Base-by-base conservation (phyloP, 768 basidiomycete genomes). In the Lenzites betulinus region DNA sequence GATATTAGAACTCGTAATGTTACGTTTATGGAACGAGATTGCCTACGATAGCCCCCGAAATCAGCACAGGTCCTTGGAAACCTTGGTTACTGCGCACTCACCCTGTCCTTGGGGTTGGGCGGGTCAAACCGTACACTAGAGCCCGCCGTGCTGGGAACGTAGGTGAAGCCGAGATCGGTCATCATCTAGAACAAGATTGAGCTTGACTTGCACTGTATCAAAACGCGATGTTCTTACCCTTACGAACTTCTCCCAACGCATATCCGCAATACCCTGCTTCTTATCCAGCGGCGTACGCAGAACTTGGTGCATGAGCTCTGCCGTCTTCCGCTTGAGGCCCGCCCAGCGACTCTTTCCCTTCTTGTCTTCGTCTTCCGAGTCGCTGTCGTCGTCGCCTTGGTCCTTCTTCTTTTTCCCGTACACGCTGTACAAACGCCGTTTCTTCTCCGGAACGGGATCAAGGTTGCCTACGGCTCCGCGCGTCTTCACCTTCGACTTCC, bases 121-220 rank as follows among this genome's bases (percentile, higher is more conserved):
- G 90, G 90, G 71, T 90, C 85, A 67, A 93, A 93, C 38, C 90
- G 82, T 36, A 93, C 91, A 70, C 89, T 89, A 11, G 90, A 92
- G 2, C 91, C 91, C 20, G 90, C 89, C 2, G 89, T 90, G 60
- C 84, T 84, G 5, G 87, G 87, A 68, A 86, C 85, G 64, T 86
- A 87, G 2, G 74, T 74, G 71, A 93, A 93, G 36, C 90, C 90
- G 83, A 93, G 85, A 48, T 88, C 88, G 38, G 77, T 74, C 90
- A 93, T 90, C 38, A 90, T 74, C 90, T 92, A 65, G 1, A 9
- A 44, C n/a, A 33, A 22, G 2, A 3, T 16, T 22, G 26, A 18
- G 2, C 9, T 25, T 5, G 54, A 22, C 9, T 28, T 7, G 15
- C 12, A 30, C 7, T 12, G 18, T 6, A 22, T 25, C 7, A 54